Percentiles rank a stretch among this genome's conserved stretches.
These are phyloP conservation scores for Xylaria flabelliformis DNA, from an alignment of 495 filamentous ascomycete genomes.

Conservation along the genomic window DNA sequence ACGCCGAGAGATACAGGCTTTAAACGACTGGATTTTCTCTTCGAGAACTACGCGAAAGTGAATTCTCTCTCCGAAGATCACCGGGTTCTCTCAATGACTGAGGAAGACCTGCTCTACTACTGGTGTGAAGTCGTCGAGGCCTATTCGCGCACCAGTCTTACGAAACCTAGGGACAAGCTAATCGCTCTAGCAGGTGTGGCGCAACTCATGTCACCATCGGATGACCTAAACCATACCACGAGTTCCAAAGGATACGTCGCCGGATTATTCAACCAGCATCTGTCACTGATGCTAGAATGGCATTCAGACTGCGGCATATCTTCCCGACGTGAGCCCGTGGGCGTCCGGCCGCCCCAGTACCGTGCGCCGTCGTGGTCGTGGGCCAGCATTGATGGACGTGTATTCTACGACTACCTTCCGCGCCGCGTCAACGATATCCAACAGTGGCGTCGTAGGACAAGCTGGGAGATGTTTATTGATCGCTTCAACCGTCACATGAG, in stretches of 20 bases:
- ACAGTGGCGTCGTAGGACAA: not conserved
- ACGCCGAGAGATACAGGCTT: not conserved
- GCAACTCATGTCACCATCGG: not conserved
- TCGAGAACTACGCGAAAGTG: not conserved
- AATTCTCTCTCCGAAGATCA: too few relatives aligned
- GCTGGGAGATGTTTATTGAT: constrained; percentile 1
- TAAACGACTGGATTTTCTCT: not conserved
- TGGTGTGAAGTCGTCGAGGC: not conserved
- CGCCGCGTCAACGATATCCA: not conserved
- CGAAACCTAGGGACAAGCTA: not conserved
- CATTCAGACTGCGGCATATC: not conserved
- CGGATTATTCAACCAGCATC: constrained; percentile 29
- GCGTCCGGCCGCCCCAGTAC: constrained; percentile 18
- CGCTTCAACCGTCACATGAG: not conserved
- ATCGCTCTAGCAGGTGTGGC: constrained; percentile 11
- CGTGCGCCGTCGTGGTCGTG: constrained; percentile 40
- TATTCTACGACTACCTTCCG: constrained; percentile 13
- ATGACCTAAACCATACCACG: not conserved
- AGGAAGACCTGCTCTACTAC: not conserved
- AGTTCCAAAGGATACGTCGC: constrained; percentile 25
- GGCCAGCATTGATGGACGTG: constrained; percentile 31
- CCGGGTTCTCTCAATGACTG: not conserved
- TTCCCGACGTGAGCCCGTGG: not conserved
- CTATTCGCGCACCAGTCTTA: not conserved
- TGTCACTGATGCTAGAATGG: constrained; percentile 32